Evolutionary conservation across 1,284 basidiomycete species (phyloP), one percentile per base, ranked within the genome.

Genomic region (Athelia psychrophila): DNA sequence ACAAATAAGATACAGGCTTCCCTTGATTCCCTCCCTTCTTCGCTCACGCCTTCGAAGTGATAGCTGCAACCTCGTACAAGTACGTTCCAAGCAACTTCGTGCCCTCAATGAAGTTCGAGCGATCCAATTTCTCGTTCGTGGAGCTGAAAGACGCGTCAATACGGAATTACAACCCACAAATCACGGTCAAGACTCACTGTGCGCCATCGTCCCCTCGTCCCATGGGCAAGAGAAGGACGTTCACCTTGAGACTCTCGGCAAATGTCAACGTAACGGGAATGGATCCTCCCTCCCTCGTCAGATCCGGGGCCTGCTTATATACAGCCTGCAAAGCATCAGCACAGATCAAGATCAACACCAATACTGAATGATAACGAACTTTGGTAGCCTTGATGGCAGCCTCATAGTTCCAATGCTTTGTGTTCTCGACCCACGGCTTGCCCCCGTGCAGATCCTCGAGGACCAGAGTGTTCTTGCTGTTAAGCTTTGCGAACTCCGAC

Each of bases 191-290:
- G 1, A 74, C 88, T 58, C 68, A 92, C 86, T 95, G 93, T 27
- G 93, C 91, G 59, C 95, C 95, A 63, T 99, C 95, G 64, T 96
- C 93, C 3, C 92, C 91, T 51, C 94, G 77, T 8, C 95, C 95
- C 86, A 98, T 95, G 3, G 95, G 95, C 49, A 98, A 76, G 22
- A 98, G 73, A 40, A 95, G 70, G 9, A 97, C 89, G 58, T 91
- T 91, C 35, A 88, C 85, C 23, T 83, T 82, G 47, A 98, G 74
- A 47, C 84, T 82, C 66, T 98, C 93, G 18, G 95, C 93, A 69
- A 99, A 98, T 3, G 95, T 97, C 53, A 99, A 80, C 5, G 95
- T 97, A 47, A 98, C 93, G 0, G 95, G 95, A 60, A 98, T 98
- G 1, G 93, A 96, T 2, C 96, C 95, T 53, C 97, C 96, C 72